Base-by-base conservation (phyloP, 371 early-diverging fungal genomes). In the Apophysomyces elegans region DNA sequence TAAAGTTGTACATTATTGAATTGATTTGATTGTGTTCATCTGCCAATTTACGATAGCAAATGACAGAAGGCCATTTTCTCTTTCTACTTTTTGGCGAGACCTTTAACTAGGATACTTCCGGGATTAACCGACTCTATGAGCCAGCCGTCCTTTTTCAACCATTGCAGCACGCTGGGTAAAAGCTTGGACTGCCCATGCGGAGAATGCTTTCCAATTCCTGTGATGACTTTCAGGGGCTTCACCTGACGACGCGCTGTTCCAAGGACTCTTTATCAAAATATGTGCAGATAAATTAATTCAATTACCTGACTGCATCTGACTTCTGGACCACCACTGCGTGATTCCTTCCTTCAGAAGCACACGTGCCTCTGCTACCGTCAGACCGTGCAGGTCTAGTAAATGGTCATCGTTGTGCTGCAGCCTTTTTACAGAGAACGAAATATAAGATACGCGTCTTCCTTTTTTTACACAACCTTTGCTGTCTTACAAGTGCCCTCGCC, bases 381-480 rank as follows among this genome's bases (percentile, higher is more conserved):
- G 70, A 1, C 92, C 92, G 56, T 91, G 92, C 16, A 91, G 71
- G 68, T 91, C 92, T 7, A 91, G 71, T 18, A 90, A 61, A 68
- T 84, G 81, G 36, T 84, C 82, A 57, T 86, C 84, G 12, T 80
- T 83, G 45, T 75, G 76, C 44, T 58, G 77, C 56, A 84, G 58
- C 32, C 86, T 83, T 38, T 71, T 66, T 4, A 9, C 54, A 21
- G 21, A 59, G 50, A 35, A 65, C 18, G 13, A 37, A 60, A 58
- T 41, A 56, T 44, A 14, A 41, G 44, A 8, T 41, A 43, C 3
- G 9, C 39, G 35, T 18, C 36, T 4, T 46, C 7, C 45, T 13
- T 6, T 46, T 60, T 46, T 67, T 36, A 54, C 46, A 5, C 47
- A 74, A 80, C 85, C 84, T 74, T 35, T 87, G 74, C 16, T 74